phyloP scores from a whole-genome alignment of 2,329 filamentous ascomycete genomes.

The Aspergillus sergii region DNA sequence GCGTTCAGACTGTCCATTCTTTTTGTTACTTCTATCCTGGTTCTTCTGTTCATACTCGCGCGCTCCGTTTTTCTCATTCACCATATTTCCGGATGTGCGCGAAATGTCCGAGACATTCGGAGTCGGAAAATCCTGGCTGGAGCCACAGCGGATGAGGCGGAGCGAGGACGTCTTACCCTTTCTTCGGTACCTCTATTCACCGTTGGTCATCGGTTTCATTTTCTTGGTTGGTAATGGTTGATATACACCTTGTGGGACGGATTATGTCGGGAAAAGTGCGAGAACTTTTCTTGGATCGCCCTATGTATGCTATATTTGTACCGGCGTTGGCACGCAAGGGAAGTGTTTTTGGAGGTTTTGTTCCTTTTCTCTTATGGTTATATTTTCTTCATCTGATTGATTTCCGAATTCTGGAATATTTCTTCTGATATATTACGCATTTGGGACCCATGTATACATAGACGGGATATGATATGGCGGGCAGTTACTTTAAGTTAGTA shows the following conservation, averaged over 20 bases:
- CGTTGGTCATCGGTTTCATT: slow-evolving; percentile 1
- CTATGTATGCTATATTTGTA: slow-evolving; percentile 12
- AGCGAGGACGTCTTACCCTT: background rate
- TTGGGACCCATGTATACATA: slow-evolving; percentile 6
- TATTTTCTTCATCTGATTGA: background rate
- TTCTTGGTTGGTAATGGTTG: background rate
- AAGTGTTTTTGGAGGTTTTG: slow-evolving; percentile 5
- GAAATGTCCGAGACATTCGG: slow-evolving; percentile 8
- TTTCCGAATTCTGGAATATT: background rate
- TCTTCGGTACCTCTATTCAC: background rate
- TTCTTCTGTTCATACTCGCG: background rate
- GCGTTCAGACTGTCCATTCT: background rate
- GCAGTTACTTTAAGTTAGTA: background rate
- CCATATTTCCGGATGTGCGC: background rate
- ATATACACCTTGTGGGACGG: slow-evolving; percentile 4
- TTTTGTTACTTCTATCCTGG: background rate
- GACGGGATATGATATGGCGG: slow-evolving; percentile 7
- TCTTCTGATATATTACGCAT: slow-evolving; percentile 2
- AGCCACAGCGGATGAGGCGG: background rate
- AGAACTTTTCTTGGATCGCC: slow-evolving; percentile 9
- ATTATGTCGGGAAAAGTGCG: slow-evolving; percentile 1
- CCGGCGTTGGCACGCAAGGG: slow-evolving; percentile 7
- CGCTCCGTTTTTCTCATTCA: background rate
- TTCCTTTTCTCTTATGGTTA: background rate
- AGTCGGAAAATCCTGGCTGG: background rate